Conservation (phyloP, 768 basidiomycete species). For the Thelephora ganbajun region DNA sequence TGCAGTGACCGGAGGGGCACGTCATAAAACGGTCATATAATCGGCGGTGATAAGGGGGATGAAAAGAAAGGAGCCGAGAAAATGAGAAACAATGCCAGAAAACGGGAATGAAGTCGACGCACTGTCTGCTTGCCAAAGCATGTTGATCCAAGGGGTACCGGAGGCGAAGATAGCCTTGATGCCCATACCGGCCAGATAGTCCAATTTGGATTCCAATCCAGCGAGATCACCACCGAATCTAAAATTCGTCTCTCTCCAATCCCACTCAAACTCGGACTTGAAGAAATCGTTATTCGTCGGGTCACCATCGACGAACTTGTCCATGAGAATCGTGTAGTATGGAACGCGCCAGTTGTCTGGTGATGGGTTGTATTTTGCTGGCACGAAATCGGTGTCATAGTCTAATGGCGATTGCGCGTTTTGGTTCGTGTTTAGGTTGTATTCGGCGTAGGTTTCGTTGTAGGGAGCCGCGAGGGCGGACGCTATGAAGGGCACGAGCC, state of each 20-base stretch:
- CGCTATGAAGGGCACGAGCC: conserved; percentile 23
- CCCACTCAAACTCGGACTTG: conserved; percentile 62
- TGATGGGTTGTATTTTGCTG: conserved; percentile 61
- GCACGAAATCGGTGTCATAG: conserved; percentile 39
- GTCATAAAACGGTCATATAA: no score
- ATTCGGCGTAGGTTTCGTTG: conserved; percentile 46
- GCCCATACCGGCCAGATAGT: conserved; percentile 88
- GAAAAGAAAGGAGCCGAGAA: background rate
- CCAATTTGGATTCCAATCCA: conserved; percentile 59
- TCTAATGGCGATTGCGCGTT: conserved; percentile 54
- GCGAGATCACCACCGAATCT: conserved; percentile 83
- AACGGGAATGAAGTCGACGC: conserved; percentile 21
- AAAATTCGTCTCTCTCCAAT: conserved; percentile 80
- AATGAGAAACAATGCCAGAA: conserved; percentile 1
- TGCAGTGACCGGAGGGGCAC: no score
- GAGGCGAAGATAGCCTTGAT: conserved; percentile 77
- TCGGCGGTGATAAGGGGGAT: no score
- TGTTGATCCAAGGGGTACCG: conserved; percentile 86
- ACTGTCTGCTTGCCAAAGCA: conserved; percentile 98
- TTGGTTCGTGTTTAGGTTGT: conserved; percentile 72
- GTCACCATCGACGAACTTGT: conserved; percentile 92
- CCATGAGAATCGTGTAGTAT: conserved; percentile 69
- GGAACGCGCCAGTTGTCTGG: conserved; percentile 84
- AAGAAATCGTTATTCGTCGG: conserved; percentile 89
- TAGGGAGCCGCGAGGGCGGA: conserved; percentile 49